A percentile compares a stretch with the other conserved stretches of the same genome.
Conservation (phyloP, 345 rosid species). For the Citrus cavaleriei region DNA sequence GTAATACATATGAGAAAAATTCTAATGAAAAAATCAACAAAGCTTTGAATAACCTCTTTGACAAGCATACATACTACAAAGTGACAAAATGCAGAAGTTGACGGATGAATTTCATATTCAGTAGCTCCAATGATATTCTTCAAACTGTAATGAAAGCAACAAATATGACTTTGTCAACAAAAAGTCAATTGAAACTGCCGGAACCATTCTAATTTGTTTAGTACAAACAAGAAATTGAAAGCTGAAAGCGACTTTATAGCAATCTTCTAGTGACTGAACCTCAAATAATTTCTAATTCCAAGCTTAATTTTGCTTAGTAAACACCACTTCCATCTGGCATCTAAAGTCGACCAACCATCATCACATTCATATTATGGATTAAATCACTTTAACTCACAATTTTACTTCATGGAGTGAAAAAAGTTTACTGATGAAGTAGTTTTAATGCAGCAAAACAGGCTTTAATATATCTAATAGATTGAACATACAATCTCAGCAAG, state of each 20-base stretch:
- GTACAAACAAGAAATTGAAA: background rate
- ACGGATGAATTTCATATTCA: background rate
- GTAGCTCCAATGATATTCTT: background rate
- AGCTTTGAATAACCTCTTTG: background rate
- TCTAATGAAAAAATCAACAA: too few species aligned
- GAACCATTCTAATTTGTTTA: background rate
- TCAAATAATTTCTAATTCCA: background rate
- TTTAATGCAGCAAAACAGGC: background rate
- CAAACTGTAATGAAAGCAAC: background rate
- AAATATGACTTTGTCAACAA: background rate
- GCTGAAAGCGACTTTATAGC: background rate
- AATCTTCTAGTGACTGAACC: background rate
- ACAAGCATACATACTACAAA: background rate
- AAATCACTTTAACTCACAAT: background rate
- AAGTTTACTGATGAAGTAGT: background rate
- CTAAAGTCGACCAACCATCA: too few species aligned
- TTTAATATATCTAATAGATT: background rate
- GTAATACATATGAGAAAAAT: too few species aligned
- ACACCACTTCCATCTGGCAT: too few species aligned
- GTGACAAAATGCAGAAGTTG: background rate
- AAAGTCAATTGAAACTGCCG: background rate
- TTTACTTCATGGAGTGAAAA: background rate
- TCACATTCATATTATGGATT: too few species aligned
- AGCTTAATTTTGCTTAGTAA: too few species aligned
- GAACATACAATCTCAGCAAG: background rate